Percentiles rank a stretch among this genome's conserved stretches.
These are phyloP conservation scores for Oenanthe sinensis DNA, from an alignment of 129 eudicot genomes.

Conservation along the genomic window DNA sequence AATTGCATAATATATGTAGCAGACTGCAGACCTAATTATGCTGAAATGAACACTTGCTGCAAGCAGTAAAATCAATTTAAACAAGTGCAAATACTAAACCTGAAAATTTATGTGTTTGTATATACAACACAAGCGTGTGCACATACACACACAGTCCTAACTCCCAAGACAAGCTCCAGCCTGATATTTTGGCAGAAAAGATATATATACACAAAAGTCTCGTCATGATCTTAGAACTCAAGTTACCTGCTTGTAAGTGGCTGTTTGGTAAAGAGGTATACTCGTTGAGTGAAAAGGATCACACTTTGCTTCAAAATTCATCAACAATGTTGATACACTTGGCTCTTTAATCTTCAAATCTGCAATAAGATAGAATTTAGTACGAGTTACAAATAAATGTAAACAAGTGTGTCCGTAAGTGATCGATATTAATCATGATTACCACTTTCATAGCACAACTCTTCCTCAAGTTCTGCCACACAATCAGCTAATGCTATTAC, in stretches of 20 bases:
- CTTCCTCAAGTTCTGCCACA: constrained; percentile 36
- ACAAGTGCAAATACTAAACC: background rate
- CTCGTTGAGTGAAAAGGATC: constrained; percentile 85
- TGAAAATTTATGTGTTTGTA: background rate
- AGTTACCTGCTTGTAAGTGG: constrained; percentile 79
- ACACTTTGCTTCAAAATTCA: constrained; percentile 71
- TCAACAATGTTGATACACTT: constrained; percentile 69
- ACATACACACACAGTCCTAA: background rate
- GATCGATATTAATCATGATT: background rate
- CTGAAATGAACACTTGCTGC: background rate
- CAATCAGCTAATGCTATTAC: constrained; percentile 39
- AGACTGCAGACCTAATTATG: background rate
- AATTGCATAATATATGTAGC: constrained; percentile 2
- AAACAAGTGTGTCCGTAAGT: background rate
- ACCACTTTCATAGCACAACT: constrained; percentile 23
- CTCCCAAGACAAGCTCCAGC: background rate
- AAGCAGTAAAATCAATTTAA: background rate
- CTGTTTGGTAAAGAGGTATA: constrained; percentile 82
- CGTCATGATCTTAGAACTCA: background rate
- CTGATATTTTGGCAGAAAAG: background rate
- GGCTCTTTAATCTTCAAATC: constrained; percentile 43
- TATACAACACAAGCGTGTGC: background rate
- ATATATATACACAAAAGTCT: background rate
- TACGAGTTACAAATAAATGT: background rate
- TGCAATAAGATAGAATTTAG: constrained; percentile 18